Evolutionary conservation across 2,329 filamentous ascomycete genomes (phyloP), one percentile per base, ranked within the genome.

Genomic region (Bertia moriformis): DNA sequence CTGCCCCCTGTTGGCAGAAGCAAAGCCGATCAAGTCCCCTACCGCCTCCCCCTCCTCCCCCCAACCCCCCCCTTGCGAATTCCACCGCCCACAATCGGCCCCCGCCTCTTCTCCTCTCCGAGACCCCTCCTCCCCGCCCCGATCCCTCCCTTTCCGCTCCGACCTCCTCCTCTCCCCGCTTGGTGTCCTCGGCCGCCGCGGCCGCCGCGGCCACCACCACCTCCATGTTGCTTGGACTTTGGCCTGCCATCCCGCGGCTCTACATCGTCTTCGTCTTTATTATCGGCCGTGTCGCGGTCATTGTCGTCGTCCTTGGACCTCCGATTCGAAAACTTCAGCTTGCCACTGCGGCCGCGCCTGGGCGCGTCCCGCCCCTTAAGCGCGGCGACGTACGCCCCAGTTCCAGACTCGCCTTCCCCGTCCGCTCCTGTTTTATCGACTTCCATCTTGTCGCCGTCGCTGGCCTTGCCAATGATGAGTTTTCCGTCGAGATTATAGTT

Each of bases 401-500:
- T 73, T 12, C 78, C 78, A 15, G 65, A 69, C 41, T 62, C 62
- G 39, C 58, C 60, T 19, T 57, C 59, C 15, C 54, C 62, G 1
- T 48, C 52, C 5, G 43, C 49, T 10, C 49, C 50, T 4, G 53
- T 58, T 17, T 61, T 62, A 17, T 71, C 65, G 38, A 66, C 61
- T 49, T 87, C 80, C 48, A 84, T 59, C 37, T 65, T 65, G 12
- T 63, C 65, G 33, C 69, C 63, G 37, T 58, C 58, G 38, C 71
- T 69, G 48, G 69, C 66, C 15, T 62, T 64, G 48, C 78, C 80
- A 39, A 93, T 67, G 46, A 93, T 71, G 32, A 93, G 71, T 61
- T 88, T 91, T 44, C 85, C 85, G 53, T 93, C 84, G 38, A 79
- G 58, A 51, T 91, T 78, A 13, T 67, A 68, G 40, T 53, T 62